Evolutionary conservation across 2,329 filamentous ascomycete genomes (phyloP).

Genomic region (Neurospora sp.): DNA sequence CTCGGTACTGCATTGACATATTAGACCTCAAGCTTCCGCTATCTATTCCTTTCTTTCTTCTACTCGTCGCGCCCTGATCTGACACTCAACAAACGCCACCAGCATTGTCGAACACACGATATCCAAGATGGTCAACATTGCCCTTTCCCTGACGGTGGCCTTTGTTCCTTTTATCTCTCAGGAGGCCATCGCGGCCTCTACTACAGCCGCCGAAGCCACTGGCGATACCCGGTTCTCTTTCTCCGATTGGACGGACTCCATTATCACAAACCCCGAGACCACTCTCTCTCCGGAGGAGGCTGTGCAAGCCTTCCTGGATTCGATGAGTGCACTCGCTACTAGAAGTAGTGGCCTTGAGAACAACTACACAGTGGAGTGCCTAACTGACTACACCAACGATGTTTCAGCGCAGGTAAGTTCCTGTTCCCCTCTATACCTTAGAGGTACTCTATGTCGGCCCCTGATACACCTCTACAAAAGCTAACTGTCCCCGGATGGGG

Average conservation of each 20-base stretch:
- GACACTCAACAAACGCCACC: too few relatives aligned
- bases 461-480: too few relatives aligned
- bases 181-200: not conserved
- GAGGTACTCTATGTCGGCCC: too few relatives aligned
- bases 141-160: not conserved
- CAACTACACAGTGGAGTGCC: too few relatives aligned
- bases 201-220: not conserved
- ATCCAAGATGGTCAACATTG: not conserved
- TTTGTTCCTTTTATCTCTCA: not conserved
- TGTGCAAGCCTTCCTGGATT: not conserved
- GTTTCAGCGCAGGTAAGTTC: too few relatives aligned
- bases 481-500: too few relatives aligned
- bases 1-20: not conserved
- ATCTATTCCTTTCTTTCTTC: not conserved
- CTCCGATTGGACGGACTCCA: not conserved
- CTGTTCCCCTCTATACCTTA: too few relatives aligned
- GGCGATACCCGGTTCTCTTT: not conserved
- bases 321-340: too few relatives aligned
- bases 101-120: too few relatives aligned
- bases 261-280: not conserved
- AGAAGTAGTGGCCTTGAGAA: too few relatives aligned
- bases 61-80: not conserved
- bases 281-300: not conserved
- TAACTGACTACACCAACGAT: too few relatives aligned
- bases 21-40: not conserved